Evolutionary conservation across 2,329 filamentous ascomycete species (phyloP), one percentile per base, ranked within the genome.

Genomic region (Penicillium sp.): DNA sequence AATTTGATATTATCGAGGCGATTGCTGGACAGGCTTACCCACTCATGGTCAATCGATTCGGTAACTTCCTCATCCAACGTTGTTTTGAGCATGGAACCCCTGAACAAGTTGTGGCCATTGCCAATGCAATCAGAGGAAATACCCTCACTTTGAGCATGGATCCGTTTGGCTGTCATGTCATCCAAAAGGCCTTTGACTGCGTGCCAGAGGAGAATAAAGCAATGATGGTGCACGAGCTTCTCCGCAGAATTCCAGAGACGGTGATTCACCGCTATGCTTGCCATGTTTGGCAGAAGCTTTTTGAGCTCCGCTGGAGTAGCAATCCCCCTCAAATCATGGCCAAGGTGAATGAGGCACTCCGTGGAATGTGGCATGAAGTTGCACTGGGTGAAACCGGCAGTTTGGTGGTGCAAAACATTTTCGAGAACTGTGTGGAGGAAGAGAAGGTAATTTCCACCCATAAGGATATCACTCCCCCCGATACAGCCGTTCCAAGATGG

Each of bases 261-360:
- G 92, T 99, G 59, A 94, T 99, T 68, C 95, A 99, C 75, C 89
- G 95, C 61, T 99, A 99, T 75, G 94, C 94, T 52, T 99, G 94
- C 68, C 94, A 99, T 72, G 94, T 99, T 57, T 99, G 94, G 94
- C 94, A 99, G 78, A 99, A 99, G 79, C 84, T 99, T 23, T 99
- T 99, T 71, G 94, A 99, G 74, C 84, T 99, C 62, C 88, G 94
- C 67, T 99, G 94, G 94, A 91, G 87, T 58, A 89, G 92, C 65
- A 90, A 91, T 32, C 94, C 94, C 34, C 94, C 94, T 20, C 92
- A 97, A 73, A 96, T 99, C 75, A 99, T 99, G 94, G 90, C 89
- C 66, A 96, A 90, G 66, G 95, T 99, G 75, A 99, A 99, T 67
- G 91, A 97, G 63, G 89, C 94, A 54, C 83, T 99, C 48, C 84